Base-by-base conservation (phyloP, 108 stramenopile species). In the Cyclotella atomus region DNA sequence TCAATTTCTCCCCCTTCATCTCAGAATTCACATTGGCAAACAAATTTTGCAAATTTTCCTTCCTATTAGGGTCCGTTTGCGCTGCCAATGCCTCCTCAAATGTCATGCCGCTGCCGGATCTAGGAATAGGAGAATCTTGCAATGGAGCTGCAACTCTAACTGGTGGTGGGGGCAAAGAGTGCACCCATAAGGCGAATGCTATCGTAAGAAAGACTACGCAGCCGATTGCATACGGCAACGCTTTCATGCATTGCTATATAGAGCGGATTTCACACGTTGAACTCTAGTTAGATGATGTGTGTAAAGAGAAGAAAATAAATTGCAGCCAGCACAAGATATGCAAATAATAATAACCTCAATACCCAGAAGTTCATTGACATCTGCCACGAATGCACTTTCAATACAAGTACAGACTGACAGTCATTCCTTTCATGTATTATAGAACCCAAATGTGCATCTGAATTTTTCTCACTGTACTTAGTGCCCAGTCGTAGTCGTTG, bases 151-250 rank as follows among this genome's bases (percentile, higher is more conserved):
- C 36, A 6, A 38, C 21, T 16, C 2, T 17, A 28, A 29, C 27
- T 23, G 72, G 29, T 55, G 36, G 38, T 43, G 72, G 72, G 34
- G 72, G 72, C 14, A 73, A 53, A 2, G 72, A 55, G 43, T 64
- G 62, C 4, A 73, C 62, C 49, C 61, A 73, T 25, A 73, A 35
- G 12, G 72, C 62, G 33, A 73, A 73, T 12, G 27, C 25, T 43
- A 63, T 19, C 10, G 64, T 27, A 21, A 64, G 6, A 53, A 73
- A 64, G 12, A 73, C 54, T 21, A 73, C 36, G 2, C 23, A 33
- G 29, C 72, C 72, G 17, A 63, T 0, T 35, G 38, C 61, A 43
- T 73, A 73, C 28, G 72, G 72, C 2, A 73, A 25, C 29, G 54
- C 50, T 73, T 73, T 63, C 34, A 73, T 49, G 41, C 72, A 73